Conservation (phyloP, 2,329 filamentous ascomycete genomes). For the Phyllosticta paracitricarpa region DNA sequence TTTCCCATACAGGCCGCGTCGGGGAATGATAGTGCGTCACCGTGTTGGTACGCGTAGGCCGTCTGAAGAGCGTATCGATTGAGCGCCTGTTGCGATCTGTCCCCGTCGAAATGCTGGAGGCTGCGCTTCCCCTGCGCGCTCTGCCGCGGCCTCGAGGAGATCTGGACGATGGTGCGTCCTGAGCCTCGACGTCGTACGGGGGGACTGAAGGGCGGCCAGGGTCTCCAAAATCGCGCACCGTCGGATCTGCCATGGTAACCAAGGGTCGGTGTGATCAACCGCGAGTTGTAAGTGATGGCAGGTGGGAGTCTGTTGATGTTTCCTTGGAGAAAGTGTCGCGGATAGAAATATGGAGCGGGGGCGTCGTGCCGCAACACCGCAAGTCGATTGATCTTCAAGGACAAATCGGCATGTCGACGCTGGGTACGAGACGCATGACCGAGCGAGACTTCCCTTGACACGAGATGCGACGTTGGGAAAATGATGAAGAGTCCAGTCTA, state of each 20-base stretch:
- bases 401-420: neutral
- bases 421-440: neutral
- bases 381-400: neutral
- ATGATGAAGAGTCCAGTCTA: too few species aligned
- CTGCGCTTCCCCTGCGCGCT: constrained; percentile 3
- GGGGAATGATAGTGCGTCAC: constrained; percentile 34
- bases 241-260: constrained; percentile 6
- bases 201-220: neutral
- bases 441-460: too few species aligned
- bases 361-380: neutral
- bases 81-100: constrained; percentile 21
- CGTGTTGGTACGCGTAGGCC: constrained; percentile 35
- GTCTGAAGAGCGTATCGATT: constrained; percentile 25
- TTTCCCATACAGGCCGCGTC: constrained; percentile 28
- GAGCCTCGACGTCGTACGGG: constrained; percentile 7
- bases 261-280: neutral
- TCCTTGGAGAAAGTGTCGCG: neutral
- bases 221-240: constrained; percentile 7
- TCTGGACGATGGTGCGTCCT: neutral
- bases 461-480: too few species aligned
- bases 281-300: neutral
- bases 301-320: neutral
- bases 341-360: neutral
- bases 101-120: constrained; percentile 1
- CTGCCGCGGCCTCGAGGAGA: neutral